phyloP scores from a whole-genome alignment of 352 stramenopile genomes.

The Phytophthora litchii region DNA sequence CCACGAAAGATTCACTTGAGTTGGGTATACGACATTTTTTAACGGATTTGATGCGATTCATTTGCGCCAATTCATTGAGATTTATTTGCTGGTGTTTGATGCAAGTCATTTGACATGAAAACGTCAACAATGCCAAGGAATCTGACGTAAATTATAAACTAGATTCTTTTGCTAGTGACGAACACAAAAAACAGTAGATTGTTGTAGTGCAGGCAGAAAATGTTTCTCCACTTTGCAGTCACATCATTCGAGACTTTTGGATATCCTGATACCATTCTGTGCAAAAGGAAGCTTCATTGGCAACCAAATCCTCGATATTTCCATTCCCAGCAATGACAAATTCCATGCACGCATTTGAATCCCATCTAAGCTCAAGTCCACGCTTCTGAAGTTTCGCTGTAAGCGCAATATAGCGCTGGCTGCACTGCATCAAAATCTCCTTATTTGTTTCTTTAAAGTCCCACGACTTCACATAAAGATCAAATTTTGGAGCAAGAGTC shows the following conservation, averaged over 20 bases:
- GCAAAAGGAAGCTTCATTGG: too few relatives aligned
- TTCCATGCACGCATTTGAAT: neutral
- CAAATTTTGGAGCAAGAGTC: slow-evolving; percentile 12
- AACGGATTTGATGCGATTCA: slow-evolving; percentile 22
- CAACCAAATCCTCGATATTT: neutral
- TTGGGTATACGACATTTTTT: slow-evolving; percentile 3
- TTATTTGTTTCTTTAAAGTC: neutral
- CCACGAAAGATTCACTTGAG: slow-evolving; percentile 17
- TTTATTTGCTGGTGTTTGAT: too few relatives aligned
- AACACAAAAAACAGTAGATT: neutral
- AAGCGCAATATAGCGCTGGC: neutral
- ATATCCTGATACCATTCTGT: too few relatives aligned
- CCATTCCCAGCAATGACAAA: neutral
- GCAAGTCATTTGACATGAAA: too few relatives aligned
- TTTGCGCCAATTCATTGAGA: too few relatives aligned
- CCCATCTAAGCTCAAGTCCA: neutral
- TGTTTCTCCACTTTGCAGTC: too few relatives aligned
- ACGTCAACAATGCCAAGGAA: too few relatives aligned
- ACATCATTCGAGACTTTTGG: too few relatives aligned
- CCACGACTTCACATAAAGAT: neutral
- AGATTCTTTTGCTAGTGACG: too few relatives aligned
- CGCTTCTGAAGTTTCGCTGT: neutral
- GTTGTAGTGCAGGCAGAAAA: too few relatives aligned
- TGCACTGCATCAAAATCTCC: neutral
- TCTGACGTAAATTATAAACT: too few relatives aligned